phyloP scores from a whole-genome alignment of 2,329 filamentous ascomycete genomes.

The Fusarium pseudograminearum region DNA sequence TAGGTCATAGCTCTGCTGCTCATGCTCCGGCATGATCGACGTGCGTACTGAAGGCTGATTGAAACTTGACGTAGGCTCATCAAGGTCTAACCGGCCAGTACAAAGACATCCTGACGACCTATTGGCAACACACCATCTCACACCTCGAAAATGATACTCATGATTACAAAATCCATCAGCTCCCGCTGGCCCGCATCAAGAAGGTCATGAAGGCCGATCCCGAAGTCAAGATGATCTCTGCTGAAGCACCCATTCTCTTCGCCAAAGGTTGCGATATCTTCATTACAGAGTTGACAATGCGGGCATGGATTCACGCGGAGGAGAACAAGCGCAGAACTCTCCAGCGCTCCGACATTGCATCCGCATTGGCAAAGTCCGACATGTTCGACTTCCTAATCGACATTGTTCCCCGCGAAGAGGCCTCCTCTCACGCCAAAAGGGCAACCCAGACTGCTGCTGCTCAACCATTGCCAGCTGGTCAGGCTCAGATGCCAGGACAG shows the following conservation, averaged over 20 bases:
- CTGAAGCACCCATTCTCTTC: conserved; percentile 96
- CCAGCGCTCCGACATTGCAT: conserved; percentile 96
- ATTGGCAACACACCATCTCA: conserved; percentile 98
- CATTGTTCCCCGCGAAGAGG: conserved; percentile 96
- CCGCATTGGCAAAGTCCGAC: conserved; percentile 94
- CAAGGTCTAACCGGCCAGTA: conserved; percentile 93
- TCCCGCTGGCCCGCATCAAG: conserved; percentile 98
- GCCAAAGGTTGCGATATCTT: conserved; percentile 99
- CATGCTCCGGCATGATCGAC: neutral
- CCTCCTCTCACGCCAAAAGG: conserved; percentile 85
- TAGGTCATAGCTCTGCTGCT: conserved; percentile 58
- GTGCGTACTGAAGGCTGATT: neutral
- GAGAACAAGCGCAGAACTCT: conserved; percentile 98
- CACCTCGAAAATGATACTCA: conserved; percentile 95
- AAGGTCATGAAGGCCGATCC: conserved; percentile 99
- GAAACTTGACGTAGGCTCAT: conserved; percentile 73
- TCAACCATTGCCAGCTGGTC: conserved; percentile 61
- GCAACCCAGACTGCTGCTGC: conserved; percentile 63
- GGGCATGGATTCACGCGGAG: conserved; percentile 98
- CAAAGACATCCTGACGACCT: conserved; percentile 97
- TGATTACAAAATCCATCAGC: conserved; percentile 98
- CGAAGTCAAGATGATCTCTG: conserved; percentile 99
- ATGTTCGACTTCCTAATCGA: conserved; percentile 99
- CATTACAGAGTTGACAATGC: conserved; percentile 98
- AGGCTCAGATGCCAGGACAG: conserved; percentile 65